Base-by-base conservation (phyloP, 352 stramenopile species). In the Globisporangium splendens region DNA sequence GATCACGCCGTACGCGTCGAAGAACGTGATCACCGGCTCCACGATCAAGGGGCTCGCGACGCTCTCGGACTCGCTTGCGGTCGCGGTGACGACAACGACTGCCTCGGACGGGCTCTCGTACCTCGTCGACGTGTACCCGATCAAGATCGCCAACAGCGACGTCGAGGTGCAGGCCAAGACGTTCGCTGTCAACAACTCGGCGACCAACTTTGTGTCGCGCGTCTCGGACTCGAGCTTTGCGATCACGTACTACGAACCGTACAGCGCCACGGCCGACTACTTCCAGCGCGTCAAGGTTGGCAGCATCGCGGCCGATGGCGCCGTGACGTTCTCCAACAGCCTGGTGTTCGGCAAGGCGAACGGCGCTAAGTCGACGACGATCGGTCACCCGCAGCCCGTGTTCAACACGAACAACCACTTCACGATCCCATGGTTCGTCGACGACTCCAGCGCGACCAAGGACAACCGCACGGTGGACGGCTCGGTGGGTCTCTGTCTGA, bases 401-500 rank as follows among this genome's bases (percentile, higher is more conserved):
- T 77, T 83, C 56, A 86, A 80, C 63, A 67, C 75, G 28, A 86
- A 70, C 63, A 59, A 88, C 66, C 72, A 58, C 33, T 77, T 93
- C 59, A 74, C 73, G 0, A 68, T 93, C 15, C 79, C 83, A 18
- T 93, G 79, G 77, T 93, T 88, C 54, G 70, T 83, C 24, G 72
- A 84, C 48, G 66, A 66, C 39, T 59, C 18, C 24, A 65, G 43
- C 44, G 73, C 73, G 13, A 81, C 65, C 54, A 88, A 83, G 61
- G 63, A 66, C 50, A 83, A 82, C 61, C 52, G 68, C 3, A 83
- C 72, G 18, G 63, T 74, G 31, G 62, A 58, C 1, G 75, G 68
- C 49, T 61, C 66, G 3, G 70, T 79, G 12, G 83, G 79, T 39
- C 67, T 93, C 18, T 93, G 83, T 33, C 63, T 93, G 7, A 73